Conservation (phyloP, 1,139 yeast species). For the Kodamaea sp. region DNA sequence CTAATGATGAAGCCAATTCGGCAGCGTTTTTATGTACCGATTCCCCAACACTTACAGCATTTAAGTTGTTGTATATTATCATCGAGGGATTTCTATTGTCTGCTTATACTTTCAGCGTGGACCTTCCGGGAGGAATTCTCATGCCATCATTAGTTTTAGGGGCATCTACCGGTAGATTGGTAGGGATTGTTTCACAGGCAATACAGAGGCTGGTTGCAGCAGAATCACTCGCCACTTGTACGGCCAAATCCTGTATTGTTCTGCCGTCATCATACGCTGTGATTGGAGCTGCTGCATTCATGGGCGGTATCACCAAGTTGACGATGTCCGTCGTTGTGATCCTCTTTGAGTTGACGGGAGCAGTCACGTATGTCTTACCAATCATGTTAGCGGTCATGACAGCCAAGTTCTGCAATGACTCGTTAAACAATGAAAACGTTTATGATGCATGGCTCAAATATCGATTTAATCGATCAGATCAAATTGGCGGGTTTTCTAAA, state of each 20-base stretch:
- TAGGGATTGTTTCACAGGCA: conserved; percentile 58
- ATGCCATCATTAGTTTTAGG: conserved; percentile 74
- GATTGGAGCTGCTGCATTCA: conserved; percentile 57
- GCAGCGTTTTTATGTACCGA: conserved; percentile 35
- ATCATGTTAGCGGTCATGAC: conserved; percentile 57
- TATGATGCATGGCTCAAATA: conserved; percentile 44
- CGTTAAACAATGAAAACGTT: conserved; percentile 44
- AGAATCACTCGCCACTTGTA: conserved; percentile 45
- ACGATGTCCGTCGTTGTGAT: conserved; percentile 57
- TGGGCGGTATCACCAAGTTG: conserved; percentile 55
- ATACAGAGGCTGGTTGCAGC: conserved; percentile 43
- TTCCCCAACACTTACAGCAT: conserved; percentile 22
- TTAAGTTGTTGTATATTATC: conserved; percentile 44
- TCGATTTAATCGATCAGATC: conserved; percentile 23
- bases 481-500: conserved; percentile 7
- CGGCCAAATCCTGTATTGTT: conserved; percentile 48
- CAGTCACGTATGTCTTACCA: conserved; percentile 55
- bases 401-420: conserved; percentile 48
- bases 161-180: conserved; percentile 62
- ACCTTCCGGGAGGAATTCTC: conserved; percentile 71
- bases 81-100: conserved; percentile 55
- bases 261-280: conserved; percentile 62
- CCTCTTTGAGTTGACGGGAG: conserved; percentile 57
- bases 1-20: conserved; percentile 22
- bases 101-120: conserved; percentile 61